Evolutionary conservation across 2,329 filamentous ascomycete species (phyloP).

Genomic region (Boeremia exigua): DNA sequence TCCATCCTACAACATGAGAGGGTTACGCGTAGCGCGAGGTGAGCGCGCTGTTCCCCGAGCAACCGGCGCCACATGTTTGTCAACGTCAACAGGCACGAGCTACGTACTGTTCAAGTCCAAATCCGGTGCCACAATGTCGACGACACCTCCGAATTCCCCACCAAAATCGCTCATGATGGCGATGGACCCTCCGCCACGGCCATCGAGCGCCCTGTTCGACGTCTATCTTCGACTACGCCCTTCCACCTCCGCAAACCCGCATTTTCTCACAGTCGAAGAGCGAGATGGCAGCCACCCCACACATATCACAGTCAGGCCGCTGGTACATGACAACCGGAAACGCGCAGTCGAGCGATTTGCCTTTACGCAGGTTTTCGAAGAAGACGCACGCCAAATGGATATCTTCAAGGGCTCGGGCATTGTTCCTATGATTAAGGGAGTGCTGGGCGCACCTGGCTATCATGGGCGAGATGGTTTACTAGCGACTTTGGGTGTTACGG

Average conservation of each 20-base stretch:
- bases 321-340: slow-evolving; percentile 81
- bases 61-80: slow-evolving; percentile 11
- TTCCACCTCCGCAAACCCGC: slow-evolving; percentile 48
- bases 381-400: slow-evolving; percentile 82
- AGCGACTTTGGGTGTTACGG: slow-evolving; percentile 91
- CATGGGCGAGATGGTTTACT: slow-evolving; percentile 88
- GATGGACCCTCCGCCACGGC: slow-evolving; percentile 47
- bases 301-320: slow-evolving; percentile 62
- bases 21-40: not conserved
- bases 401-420: slow-evolving; percentile 83
- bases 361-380: slow-evolving; percentile 92
- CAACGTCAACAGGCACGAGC: slow-evolving; percentile 14
- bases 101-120: slow-evolving; percentile 7
- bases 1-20: too few species aligned
- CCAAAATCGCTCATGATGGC: slow-evolving; percentile 23
- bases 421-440: slow-evolving; percentile 77
- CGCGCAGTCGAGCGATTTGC: slow-evolving; percentile 91
- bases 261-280: slow-evolving; percentile 79
- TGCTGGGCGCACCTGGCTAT: slow-evolving; percentile 73
- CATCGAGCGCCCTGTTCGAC: slow-evolving; percentile 73
- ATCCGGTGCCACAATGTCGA: slow-evolving; percentile 11
- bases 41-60: slow-evolving; percentile 7
- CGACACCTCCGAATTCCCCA: slow-evolving; percentile 13
- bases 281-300: slow-evolving; percentile 49
- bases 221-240: slow-evolving; percentile 82